A percentile compares a stretch with the other conserved stretches of the same genome.
phyloP scores from a whole-genome alignment of 2,329 filamentous ascomycete species.

The Botrytis tulipae region DNA sequence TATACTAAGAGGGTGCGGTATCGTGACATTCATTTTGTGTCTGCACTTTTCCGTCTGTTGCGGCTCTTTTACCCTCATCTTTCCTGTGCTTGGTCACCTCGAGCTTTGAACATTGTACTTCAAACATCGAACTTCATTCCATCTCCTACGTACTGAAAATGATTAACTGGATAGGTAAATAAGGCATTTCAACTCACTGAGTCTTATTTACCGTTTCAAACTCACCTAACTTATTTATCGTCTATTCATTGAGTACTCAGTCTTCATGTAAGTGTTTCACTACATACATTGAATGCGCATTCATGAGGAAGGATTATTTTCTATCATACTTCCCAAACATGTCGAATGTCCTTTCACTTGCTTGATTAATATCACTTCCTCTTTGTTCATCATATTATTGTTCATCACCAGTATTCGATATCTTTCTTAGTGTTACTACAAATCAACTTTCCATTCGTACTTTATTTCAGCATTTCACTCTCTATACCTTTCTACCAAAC shows the following conservation, averaged over 20 bases:
- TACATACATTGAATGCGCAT: neutral
- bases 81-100: neutral
- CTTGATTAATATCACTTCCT: too few species aligned
- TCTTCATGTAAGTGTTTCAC: rapidly evolving
- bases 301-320: neutral
- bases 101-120: neutral
- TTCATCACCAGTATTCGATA: neutral
- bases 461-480: neutral
- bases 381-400: neutral
- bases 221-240: neutral
- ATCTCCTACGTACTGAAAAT: neutral
- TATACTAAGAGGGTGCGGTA: neutral
- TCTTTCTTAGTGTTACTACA: too few species aligned
- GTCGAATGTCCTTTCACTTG: too few species aligned
- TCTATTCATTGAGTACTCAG: neutral
- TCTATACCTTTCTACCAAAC: neutral
- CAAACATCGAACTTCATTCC: neutral
- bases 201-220: neutral
- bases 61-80: neutral
- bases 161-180: neutral
- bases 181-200: neutral
- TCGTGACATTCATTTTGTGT: neutral
- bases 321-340: rapidly evolving
- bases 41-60: neutral
- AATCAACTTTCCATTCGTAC: too few species aligned